Conservation (phyloP, 179 eudicot genomes). For the Silene noctiflora region DNA sequence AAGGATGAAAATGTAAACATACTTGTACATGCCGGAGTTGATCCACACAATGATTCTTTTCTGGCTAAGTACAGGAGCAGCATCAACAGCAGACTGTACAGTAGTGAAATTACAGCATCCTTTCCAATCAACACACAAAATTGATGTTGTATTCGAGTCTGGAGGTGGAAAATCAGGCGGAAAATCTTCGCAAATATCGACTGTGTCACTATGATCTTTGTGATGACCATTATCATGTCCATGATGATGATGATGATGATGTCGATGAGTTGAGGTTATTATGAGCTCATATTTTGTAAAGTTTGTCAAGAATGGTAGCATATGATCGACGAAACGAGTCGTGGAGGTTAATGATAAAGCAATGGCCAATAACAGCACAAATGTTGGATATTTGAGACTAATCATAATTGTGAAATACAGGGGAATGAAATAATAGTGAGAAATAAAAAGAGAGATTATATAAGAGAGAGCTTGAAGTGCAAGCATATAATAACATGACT, state of each 20-base stretch:
- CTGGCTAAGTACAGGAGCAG: slow-evolving; percentile 48
- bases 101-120: slow-evolving; percentile 94
- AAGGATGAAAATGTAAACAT: slow-evolving; percentile 21
- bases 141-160: slow-evolving; percentile 49
- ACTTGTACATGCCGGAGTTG: slow-evolving; percentile 74
- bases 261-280: slow-evolving; percentile 11
- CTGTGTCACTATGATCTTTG: slow-evolving; percentile 5
- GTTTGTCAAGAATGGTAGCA: slow-evolving; percentile 21
- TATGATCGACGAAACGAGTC: slow-evolving; percentile 30
- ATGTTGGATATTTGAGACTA: slow-evolving; percentile 25
- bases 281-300: background rate
- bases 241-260: slow-evolving; percentile 23
- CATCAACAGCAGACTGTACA: slow-evolving; percentile 73
- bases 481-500: slow-evolving; percentile 62
- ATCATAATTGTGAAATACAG: slow-evolving; percentile 28
- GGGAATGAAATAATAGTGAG: background rate
- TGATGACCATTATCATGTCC: slow-evolving; percentile 22
- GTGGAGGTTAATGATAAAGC: slow-evolving; percentile 41
- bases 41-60: slow-evolving; percentile 71
- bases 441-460: slow-evolving; percentile 8
- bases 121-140: slow-evolving; percentile 70
- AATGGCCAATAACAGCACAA: slow-evolving; percentile 39
- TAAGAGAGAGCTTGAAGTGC: slow-evolving; percentile 53
- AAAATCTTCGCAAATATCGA: slow-evolving; percentile 57
- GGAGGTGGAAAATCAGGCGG: slow-evolving; percentile 71